Evolutionary conservation across 768 basidiomycete genomes (phyloP), one percentile per base, ranked within the genome.

Genomic region (Mycena galericulata): DNA sequence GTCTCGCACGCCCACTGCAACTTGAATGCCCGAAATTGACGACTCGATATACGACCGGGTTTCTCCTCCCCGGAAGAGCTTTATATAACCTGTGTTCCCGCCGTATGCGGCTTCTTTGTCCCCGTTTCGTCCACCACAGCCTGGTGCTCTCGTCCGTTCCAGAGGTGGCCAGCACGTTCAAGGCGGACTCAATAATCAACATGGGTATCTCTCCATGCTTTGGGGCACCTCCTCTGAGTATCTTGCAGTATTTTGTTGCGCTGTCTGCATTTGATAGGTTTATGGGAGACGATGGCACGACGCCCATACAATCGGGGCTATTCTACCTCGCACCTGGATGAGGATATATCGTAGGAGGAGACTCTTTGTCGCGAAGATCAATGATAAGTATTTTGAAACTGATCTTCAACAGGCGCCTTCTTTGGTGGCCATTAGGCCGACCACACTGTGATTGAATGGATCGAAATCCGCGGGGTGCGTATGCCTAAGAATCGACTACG

Each of bases 201-300:
- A 72, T 72, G 70, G 70, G 70, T 0, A 29, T 72, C 40, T 68
- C 70, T 10, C 70, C 70, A 22, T 72, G 70, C 51, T 68, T 72
- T 22, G 68, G 67, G 66, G 70, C 62, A 20, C 70, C 70, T 17
- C 70, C 70, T 17, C 45, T 72, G 47, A 72, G 70, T 45, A 18
- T 51, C n/a, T 26, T 46, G 22, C 45, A 24, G 22, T 5, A 8
- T 9, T 30, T 29, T 15, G 0, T 24, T 22, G 18, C n/a, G 10
- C 4, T 15, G 36, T 45, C 61, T n/a, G 55, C 22, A 26, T 29
- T 14, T n/a, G 7, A 20, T 15, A 72, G 70, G 70, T 72, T 29
- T 72, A 72, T 43, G 70, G 70, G 26, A 72, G 70, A 65, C 67
- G 70, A 61, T 68, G 57, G 70, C 41, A 68, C 67, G 7, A 27